These are phyloP conservation scores for Amauroascus verrucosus DNA, from an alignment of 2,329 filamentous ascomycete species.

Conservation along the genomic window DNA sequence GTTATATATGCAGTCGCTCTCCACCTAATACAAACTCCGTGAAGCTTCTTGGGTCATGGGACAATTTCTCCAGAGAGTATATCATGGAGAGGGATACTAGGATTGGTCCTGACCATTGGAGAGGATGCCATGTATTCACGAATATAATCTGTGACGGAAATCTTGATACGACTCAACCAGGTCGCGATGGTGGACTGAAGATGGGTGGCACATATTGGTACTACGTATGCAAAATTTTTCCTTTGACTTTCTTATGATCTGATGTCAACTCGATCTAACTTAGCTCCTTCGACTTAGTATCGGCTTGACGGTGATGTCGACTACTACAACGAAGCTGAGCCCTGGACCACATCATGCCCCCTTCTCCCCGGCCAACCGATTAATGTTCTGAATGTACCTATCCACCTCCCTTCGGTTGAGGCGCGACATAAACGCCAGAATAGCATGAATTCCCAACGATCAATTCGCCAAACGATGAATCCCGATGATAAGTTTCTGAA, in stretches of 20 bases:
- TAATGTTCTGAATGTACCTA: slow-evolving; percentile 73
- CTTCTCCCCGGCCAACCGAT: slow-evolving; percentile 78
- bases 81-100: slow-evolving; percentile 69
- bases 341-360: slow-evolving; percentile 69
- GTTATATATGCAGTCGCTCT: slow-evolving; percentile 23
- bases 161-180: slow-evolving; percentile 40
- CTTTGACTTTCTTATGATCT: background rate
- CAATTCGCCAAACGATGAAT: slow-evolving; percentile 63
- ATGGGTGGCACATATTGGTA: slow-evolving; percentile 96
- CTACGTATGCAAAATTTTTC: slow-evolving; percentile 54
- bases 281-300: slow-evolving; percentile 48
- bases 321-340: slow-evolving; percentile 60
- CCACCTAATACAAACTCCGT: slow-evolving; percentile 47
- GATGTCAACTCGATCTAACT: background rate
- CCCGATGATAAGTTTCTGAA: slow-evolving; percentile 65
- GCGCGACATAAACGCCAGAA: slow-evolving; percentile 49
- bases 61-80: slow-evolving; percentile 76
- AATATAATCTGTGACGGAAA: slow-evolving; percentile 76
- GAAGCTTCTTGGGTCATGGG: slow-evolving; percentile 83
- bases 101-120: slow-evolving; percentile 67
- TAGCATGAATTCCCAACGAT: slow-evolving; percentile 46
- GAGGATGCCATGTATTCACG: slow-evolving; percentile 75
- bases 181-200: slow-evolving; percentile 67
- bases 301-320: slow-evolving; percentile 70
- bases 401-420: slow-evolving; percentile 46